phyloP scores from a whole-genome alignment of 257 asterid species.

The Capsicum rhomboideum region DNA sequence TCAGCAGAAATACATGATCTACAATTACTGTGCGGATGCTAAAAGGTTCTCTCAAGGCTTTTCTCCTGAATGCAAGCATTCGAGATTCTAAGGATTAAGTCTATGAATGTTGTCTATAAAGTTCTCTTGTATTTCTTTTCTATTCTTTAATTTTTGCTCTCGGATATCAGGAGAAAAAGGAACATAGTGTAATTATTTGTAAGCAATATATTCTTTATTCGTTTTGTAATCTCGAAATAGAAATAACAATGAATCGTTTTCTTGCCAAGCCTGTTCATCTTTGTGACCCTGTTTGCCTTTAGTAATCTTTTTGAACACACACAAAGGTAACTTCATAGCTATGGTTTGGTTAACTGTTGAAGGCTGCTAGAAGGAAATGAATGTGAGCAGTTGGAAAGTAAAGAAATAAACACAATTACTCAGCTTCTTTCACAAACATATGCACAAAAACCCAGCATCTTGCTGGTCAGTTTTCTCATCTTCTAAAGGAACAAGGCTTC shows the following conservation, averaged over 20 bases:
- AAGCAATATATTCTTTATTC: background rate
- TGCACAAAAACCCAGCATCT: too few species aligned
- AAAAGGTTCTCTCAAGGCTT: slow-evolving; percentile 14
- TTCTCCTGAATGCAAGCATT: slow-evolving; percentile 27
- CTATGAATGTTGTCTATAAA: background rate
- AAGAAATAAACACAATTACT: background rate
- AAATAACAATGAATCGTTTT: background rate
- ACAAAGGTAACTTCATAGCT: too few species aligned
- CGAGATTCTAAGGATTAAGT: background rate
- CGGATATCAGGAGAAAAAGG: background rate
- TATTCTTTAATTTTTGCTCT: background rate
- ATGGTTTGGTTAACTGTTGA: too few species aligned
- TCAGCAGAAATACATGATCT: slow-evolving; percentile 26
- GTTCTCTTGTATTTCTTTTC: background rate
- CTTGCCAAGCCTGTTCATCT: background rate
- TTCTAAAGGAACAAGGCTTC: too few species aligned
- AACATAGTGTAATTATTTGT: background rate
- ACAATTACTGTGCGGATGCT: slow-evolving; percentile 27
- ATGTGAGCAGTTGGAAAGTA: too few species aligned
- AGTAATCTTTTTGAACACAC: too few species aligned
- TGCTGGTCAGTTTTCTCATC: too few species aligned
- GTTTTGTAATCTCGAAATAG: background rate
- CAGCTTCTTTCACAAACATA: background rate
- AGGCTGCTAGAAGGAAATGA: too few species aligned
- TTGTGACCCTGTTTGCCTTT: too few species aligned